Conservation (phyloP, 2,329 filamentous ascomycete species). For the Orbilia brochopaga region DNA sequence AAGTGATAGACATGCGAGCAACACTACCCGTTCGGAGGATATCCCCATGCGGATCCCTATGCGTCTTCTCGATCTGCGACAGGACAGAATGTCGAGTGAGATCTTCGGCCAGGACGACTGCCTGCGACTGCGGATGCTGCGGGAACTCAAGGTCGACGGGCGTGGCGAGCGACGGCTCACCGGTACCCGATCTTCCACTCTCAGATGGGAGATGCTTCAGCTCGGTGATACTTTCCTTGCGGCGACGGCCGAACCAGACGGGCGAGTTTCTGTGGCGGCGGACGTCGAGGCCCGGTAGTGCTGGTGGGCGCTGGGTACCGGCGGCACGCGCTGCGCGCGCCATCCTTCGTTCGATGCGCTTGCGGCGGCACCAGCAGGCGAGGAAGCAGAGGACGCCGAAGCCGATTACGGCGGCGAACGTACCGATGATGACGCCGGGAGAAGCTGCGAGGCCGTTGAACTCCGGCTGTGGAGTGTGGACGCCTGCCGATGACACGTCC, state of each 20-base stretch:
- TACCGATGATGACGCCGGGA: conserved; percentile 29
- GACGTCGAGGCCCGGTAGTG: conserved; percentile 4
- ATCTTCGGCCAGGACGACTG: not conserved
- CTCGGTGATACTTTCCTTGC: conserved; percentile 9
- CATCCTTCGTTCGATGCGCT: conserved; percentile 10
- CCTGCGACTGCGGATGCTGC: no score
- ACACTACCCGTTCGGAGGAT: conserved; percentile 12
- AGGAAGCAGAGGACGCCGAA: conserved; percentile 24
- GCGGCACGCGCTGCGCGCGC: not conserved
- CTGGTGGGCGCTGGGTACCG: not conserved
- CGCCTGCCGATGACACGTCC: conserved; percentile 7
- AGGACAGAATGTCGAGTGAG: not conserved
- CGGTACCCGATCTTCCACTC: not conserved
- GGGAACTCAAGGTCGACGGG: no score
- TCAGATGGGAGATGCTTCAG: conserved; percentile 14
- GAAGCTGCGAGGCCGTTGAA: conserved; percentile 41
- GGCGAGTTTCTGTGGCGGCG: conserved; percentile 16
- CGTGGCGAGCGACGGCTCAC: no score
- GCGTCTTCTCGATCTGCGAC: not conserved
- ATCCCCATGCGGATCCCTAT: conserved; percentile 12
- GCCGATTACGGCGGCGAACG: conserved; percentile 22
- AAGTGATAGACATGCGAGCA: not conserved
- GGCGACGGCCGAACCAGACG: conserved; percentile 19
- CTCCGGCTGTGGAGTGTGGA: conserved; percentile 24
- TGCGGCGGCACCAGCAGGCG: conserved; percentile 9